Percentiles rank a stretch among this genome's conserved stretches.
phyloP scores from a whole-genome alignment of 148 eudicot species.

The Persicaria maculosa region DNA sequence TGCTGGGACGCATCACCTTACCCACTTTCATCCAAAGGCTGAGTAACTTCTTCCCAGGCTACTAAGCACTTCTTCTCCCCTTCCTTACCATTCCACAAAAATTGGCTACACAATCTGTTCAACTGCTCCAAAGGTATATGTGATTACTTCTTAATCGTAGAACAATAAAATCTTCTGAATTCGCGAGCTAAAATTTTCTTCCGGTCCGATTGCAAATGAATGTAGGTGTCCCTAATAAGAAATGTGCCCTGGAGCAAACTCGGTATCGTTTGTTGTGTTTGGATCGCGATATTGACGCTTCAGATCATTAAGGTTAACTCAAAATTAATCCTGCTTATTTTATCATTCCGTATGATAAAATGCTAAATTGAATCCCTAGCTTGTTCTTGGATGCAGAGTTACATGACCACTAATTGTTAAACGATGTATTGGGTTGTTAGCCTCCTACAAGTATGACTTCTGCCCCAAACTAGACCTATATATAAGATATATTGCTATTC shows the following conservation, averaged over 20 bases:
- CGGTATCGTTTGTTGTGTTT: constrained; percentile 36
- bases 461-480: not conserved
- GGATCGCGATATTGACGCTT: constrained; percentile 39
- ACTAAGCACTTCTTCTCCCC: too few species aligned
- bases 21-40: too few species aligned
- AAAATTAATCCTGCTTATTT: not conserved
- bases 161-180: not conserved
- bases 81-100: too few species aligned
- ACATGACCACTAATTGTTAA: constrained; percentile 37
- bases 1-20: too few species aligned
- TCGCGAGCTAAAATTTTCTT: not conserved
- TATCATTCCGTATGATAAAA: not conserved
- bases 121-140: constrained; percentile 4
- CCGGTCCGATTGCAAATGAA: not conserved
- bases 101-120: too few species aligned
- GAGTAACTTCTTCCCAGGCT: too few species aligned
- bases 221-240: constrained; percentile 17
- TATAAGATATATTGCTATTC: too few species aligned
- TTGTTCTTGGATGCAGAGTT: constrained; percentile 30
- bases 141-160: not conserved
- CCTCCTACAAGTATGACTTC: constrained; percentile 40
- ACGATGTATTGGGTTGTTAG: constrained; percentile 36
- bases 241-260: constrained; percentile 46
- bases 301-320: constrained; percentile 33
- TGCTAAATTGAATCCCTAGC: not conserved